Evolutionary conservation across 2,329 filamentous ascomycete species (phyloP).

Genomic region (Phialemonium atrogriseum): DNA sequence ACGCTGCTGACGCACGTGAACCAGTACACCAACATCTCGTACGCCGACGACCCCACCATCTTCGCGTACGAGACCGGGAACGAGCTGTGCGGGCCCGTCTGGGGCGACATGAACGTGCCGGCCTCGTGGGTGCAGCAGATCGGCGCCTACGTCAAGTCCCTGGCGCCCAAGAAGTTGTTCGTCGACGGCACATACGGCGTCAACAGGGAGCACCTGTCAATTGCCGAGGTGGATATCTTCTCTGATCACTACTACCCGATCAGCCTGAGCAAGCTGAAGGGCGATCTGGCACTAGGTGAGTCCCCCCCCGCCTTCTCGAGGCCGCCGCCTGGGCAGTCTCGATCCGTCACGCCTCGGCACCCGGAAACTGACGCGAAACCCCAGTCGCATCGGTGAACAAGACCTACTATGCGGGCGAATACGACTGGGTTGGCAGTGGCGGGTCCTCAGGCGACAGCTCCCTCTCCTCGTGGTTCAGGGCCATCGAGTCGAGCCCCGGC

Average conservation of each 20-base stretch:
- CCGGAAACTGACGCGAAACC: neutral
- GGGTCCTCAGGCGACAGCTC: conserved; percentile 17
- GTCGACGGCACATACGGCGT: conserved; percentile 41
- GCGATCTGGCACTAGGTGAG: conserved; percentile 18
- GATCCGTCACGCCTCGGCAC: neutral
- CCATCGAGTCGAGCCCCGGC: conserved; percentile 27
- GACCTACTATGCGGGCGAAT: conserved; percentile 37
- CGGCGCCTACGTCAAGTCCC: conserved; percentile 29
- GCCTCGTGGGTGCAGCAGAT: conserved; percentile 33
- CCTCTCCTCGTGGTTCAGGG: conserved; percentile 29
- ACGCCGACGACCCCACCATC: conserved; percentile 40
- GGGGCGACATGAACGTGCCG: conserved; percentile 34
- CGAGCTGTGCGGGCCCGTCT: conserved; percentile 34
- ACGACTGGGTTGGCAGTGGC: conserved; percentile 31
- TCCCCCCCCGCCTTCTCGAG: neutral
- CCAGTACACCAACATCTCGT: conserved; percentile 34
- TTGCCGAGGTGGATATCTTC: conserved; percentile 36
- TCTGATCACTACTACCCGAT: conserved; percentile 39
- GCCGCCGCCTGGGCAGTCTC: neutral
- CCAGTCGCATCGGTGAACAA: conserved; percentile 27
- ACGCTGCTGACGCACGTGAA: conserved; percentile 36
- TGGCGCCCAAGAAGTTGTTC: conserved; percentile 34
- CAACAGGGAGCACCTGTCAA: conserved; percentile 31
- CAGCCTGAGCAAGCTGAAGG: conserved; percentile 27
- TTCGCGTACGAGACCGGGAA: conserved; percentile 42